A percentile compares a stretch with the other conserved stretches of the same genome.
These are phyloP conservation scores for Backusella mclennaniae DNA, from an alignment of 192 early-diverging fungal species.

Conservation along the genomic window DNA sequence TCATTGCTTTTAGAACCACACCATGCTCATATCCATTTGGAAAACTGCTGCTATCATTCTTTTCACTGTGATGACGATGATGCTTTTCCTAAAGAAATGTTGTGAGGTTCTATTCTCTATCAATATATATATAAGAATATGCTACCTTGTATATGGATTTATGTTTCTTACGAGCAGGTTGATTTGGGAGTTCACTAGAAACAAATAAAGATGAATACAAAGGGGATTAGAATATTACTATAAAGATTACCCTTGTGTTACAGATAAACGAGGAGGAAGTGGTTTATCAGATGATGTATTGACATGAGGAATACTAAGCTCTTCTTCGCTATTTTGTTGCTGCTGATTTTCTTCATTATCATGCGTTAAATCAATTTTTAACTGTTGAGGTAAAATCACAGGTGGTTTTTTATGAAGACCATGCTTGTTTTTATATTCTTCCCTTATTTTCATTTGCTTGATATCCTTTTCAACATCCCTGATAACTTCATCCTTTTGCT, in stretches of 20 bases:
- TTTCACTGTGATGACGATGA: background rate
- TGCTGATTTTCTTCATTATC: background rate
- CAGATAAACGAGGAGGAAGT: background rate
- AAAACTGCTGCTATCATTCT: background rate
- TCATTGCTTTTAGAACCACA: background rate
- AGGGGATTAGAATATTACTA: too few species aligned
- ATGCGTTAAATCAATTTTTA: slow-evolving; percentile 8
- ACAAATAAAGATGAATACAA: too few species aligned
- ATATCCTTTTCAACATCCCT: slow-evolving; percentile 17
- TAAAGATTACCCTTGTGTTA: background rate
- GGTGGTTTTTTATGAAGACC: slow-evolving; percentile 33
- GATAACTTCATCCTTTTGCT: slow-evolving; percentile 19
- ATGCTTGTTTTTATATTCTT: slow-evolving; percentile 29
- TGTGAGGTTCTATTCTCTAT: background rate
- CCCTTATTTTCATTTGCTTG: slow-evolving; percentile 9
- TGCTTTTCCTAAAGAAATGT: too few species aligned
- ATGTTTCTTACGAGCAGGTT: background rate
- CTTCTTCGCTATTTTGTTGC: background rate
- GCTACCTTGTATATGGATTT: background rate
- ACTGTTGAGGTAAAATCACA: background rate
- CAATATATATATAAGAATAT: background rate
- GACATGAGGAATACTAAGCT: background rate
- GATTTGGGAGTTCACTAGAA: background rate
- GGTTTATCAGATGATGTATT: background rate
- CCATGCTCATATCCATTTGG: background rate